A percentile compares a stretch with the other conserved stretches of the same genome.
Conservation (phyloP, 2,329 filamentous ascomycete species). For the Xylaria hypoxylon region DNA sequence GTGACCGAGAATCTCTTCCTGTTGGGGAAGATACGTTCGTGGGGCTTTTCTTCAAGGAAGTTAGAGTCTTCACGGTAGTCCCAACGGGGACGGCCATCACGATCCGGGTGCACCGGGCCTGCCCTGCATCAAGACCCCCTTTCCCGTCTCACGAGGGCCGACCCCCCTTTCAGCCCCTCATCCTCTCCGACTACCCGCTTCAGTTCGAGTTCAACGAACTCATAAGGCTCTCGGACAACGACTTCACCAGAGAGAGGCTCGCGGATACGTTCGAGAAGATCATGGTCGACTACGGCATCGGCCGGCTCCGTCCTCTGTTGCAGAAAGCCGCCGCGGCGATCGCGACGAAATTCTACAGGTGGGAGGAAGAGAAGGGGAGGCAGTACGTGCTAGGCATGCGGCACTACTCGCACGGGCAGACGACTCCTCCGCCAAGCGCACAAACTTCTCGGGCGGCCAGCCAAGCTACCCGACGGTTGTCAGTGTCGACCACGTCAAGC, state of each 20-base stretch:
- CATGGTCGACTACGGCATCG: constrained; percentile 27
- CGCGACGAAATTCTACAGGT: constrained; percentile 7
- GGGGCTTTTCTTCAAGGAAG: constrained; percentile 9
- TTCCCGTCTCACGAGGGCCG: constrained; percentile 14
- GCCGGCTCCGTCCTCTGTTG: constrained; percentile 19
- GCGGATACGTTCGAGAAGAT: constrained; percentile 24
- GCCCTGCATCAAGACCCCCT: constrained; percentile 13
- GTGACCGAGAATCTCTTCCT: background rate
- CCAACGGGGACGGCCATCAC: constrained; percentile 5
- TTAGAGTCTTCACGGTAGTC: constrained; percentile 14
- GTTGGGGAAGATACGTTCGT: constrained; percentile 17
- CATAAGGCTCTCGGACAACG: background rate
- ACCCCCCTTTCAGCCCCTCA: constrained; percentile 4
- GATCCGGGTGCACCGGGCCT: constrained; percentile 26
- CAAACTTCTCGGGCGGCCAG: background rate
- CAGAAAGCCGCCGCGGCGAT: constrained; percentile 14
- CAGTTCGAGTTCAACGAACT: constrained; percentile 26
- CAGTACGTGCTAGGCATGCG: constrained; percentile 17
- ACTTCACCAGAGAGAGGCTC: constrained; percentile 19
- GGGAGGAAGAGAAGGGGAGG: background rate
- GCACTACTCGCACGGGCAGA: constrained; percentile 27
- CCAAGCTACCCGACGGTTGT: background rate
- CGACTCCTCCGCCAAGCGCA: background rate
- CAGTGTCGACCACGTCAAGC: background rate
- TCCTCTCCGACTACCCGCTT: constrained; percentile 27